Evolutionary conservation across 1,284 basidiomycete genomes (phyloP).

Genomic region (Albatrellus sp.): DNA sequence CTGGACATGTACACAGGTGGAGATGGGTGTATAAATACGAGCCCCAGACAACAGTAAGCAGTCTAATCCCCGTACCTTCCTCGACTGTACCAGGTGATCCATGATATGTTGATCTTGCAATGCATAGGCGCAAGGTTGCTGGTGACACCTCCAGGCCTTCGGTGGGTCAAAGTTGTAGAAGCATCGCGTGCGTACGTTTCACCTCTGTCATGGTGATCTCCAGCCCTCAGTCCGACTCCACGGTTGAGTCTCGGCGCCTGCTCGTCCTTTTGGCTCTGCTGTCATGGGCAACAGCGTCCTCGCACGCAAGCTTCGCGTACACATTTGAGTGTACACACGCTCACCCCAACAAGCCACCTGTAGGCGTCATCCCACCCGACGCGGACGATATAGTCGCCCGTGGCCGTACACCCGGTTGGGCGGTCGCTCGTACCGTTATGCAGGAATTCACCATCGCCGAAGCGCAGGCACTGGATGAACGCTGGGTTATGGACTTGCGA

Average conservation of each 20-base stretch:
- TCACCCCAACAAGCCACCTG: no score
- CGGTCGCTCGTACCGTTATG: conserved; percentile 86
- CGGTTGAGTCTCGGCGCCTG: no score
- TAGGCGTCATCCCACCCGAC: conserved; percentile 98
- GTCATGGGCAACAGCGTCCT: no score
- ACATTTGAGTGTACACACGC: no score
- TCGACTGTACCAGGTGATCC: conserved; percentile 1
- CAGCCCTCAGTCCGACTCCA: no score
- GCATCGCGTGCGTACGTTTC: conserved; percentile 52
- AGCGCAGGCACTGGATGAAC: conserved; percentile 63
- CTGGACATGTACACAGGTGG: no score
- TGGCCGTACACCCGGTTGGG: conserved; percentile 57
- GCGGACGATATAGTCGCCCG: conserved; percentile 87
- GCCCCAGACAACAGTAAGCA: conserved; percentile 49
- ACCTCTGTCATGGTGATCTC: no score
- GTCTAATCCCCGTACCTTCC: not conserved
- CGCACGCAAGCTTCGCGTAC: no score
- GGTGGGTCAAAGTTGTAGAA: conserved; percentile 59
- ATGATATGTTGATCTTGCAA: conserved; percentile 65
- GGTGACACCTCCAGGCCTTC: conserved; percentile 81
- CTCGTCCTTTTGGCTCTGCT: no score
- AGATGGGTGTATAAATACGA: conserved; percentile 75
- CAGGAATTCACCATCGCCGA: conserved; percentile 84
- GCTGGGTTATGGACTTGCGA: conserved; percentile 27
- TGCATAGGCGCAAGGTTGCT: conserved; percentile 78